A percentile compares a stretch with the other conserved stretches of the same genome.
Evolutionary conservation across 1,284 basidiomycete genomes (phyloP).

Genomic region (Ustilago tritici): DNA sequence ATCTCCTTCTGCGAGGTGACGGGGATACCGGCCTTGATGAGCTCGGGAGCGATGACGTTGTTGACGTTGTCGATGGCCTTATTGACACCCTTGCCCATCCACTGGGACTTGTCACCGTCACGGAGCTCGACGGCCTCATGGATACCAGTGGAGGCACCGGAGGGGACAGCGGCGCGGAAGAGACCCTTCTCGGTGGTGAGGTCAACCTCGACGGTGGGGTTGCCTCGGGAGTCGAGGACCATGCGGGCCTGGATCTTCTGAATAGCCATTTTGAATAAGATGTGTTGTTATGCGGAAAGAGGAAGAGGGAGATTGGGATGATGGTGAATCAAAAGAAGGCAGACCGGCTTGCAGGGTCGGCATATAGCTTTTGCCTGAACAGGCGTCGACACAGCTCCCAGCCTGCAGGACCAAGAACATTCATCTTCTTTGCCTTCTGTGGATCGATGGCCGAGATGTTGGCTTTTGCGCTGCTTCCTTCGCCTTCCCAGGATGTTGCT

Average conservation of each 20-base stretch:
- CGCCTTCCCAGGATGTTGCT: neutral
- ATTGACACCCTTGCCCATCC: conserved; percentile 88
- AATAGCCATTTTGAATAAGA: conserved; percentile 56
- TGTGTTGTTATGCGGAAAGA: conserved; percentile 7
- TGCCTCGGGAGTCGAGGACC: conserved; percentile 69
- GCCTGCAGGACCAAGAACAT: neutral
- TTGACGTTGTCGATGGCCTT: conserved; percentile 98
- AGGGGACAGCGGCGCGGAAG: conserved; percentile 95
- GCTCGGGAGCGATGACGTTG: conserved; percentile 86
- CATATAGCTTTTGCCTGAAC: conserved; percentile 20
- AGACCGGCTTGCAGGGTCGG: conserved; percentile 11
- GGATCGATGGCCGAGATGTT: conserved; percentile 20
- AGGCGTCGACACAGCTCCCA: neutral
- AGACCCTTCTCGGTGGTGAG: conserved; percentile 74
- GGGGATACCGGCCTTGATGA: conserved; percentile 86
- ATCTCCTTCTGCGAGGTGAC: conserved; percentile 96
- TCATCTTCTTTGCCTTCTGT: neutral
- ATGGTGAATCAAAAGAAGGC: conserved; percentile 19
- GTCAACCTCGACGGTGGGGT: conserved; percentile 70
- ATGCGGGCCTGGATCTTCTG: conserved; percentile 63
- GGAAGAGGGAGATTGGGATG: conserved; percentile 2
- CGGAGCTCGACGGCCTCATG: conserved; percentile 99
- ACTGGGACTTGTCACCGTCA: conserved; percentile 91
- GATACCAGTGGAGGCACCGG: conserved; percentile 96
- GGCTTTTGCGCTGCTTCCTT: conserved; percentile 17